Base-by-base conservation (phyloP, 495 filamentous ascomycete genomes). In the Hypomontagnella monticulosa region DNA sequence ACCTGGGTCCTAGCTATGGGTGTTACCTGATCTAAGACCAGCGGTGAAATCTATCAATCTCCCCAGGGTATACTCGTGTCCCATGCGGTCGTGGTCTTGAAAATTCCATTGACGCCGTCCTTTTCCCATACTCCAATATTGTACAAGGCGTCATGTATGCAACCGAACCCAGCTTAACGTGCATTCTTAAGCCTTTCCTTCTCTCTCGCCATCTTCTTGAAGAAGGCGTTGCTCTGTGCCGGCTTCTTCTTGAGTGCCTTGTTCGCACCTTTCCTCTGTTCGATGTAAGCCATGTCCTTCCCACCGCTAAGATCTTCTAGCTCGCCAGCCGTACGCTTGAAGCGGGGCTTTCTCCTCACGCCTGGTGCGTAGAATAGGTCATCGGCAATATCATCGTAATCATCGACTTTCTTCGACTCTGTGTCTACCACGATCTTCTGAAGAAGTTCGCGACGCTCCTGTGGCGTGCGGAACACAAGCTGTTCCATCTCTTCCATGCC, bases 201-300 rank as follows among this genome's bases (percentile, higher is more conserved):
- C 63, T 97, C 92, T 57, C 91, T 85, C 52, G 88, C 80, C 63
- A 97, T 77, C 79, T 97, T 96, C 75, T 88, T 90, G 76, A 98
- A 96, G 72, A 86, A 86, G 3, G 76, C 60, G 66, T 75, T 83
- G 63, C 76, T 82, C 69, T 76, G 66, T 12, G 64, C 84, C 54
- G 84, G 81, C 75, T 93, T 80, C 77, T 93, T 93, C 77, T 86
- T 89, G 71, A 96, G 90, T 47, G 67, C 77, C 77, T 80, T 81
- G 59, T 87, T 85, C 63, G 92, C 91, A 49, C 88, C 88, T 80
- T 91, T 93, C 71, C 93, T 85, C 72, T 96, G 80, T 77, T 99
- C 96, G 52, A 93, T 89, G 73, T 98, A 98, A 23, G 93, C 93
- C 94, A 98, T 97, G 69, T 95, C 92, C 73, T 96, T 90, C 0